Evolutionary conservation across 2,329 filamentous ascomycete species (phyloP).

Genomic region (Waltergamsia citrina): DNA sequence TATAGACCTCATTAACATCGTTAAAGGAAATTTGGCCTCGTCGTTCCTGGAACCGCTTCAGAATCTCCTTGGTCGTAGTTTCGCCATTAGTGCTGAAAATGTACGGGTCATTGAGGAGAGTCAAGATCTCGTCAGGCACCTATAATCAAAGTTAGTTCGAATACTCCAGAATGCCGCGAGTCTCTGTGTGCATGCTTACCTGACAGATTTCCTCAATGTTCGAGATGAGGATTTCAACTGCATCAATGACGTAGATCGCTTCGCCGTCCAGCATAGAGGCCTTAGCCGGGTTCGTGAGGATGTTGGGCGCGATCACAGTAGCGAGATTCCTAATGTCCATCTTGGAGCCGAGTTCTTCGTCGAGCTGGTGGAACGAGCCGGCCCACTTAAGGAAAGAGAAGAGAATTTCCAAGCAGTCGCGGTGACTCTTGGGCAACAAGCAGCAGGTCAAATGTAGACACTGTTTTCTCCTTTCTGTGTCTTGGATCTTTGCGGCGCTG

Average conservation of each 20-base stretch:
- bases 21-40: constrained; percentile 47
- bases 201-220: constrained; percentile 96
- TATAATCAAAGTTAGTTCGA: constrained; percentile 23
- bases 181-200: too few relatives aligned
- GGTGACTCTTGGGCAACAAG: constrained; percentile 81
- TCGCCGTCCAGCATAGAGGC: constrained; percentile 67
- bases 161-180: too few relatives aligned
- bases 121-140: constrained; percentile 89
- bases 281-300: constrained; percentile 65
- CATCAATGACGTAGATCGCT: constrained; percentile 87
- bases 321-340: constrained; percentile 98
- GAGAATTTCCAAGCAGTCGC: constrained; percentile 88
- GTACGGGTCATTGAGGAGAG: constrained; percentile 72
- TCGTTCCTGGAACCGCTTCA: constrained; percentile 86
- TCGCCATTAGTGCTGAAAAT: constrained; percentile 78
- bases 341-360: constrained; percentile 94
- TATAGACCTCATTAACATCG: constrained; percentile 47
- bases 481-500: constrained; percentile 76
- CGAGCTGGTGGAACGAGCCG: constrained; percentile 91
- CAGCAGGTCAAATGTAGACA: constrained; percentile 88
- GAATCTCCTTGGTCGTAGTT: constrained; percentile 92
- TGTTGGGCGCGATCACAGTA: constrained; percentile 94
- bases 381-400: constrained; percentile 98
- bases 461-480: constrained; percentile 72
- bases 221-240: constrained; percentile 82